Evolutionary conservation across 306 rosid species (phyloP).

Genomic region (Dicorynia guianensis): DNA sequence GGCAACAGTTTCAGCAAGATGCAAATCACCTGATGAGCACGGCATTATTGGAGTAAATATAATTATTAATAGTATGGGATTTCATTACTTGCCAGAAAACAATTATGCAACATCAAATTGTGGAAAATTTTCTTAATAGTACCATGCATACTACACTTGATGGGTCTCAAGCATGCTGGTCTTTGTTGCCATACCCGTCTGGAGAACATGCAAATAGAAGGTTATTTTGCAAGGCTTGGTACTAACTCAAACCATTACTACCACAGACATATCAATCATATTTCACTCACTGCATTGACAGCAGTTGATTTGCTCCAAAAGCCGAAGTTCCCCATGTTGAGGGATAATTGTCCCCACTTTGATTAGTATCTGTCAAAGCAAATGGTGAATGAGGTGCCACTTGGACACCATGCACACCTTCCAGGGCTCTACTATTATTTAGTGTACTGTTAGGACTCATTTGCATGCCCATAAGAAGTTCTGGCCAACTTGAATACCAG

Average conservation of each 20-base stretch:
- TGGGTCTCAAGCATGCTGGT: slow-evolving; percentile 83
- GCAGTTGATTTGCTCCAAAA: slow-evolving; percentile 57
- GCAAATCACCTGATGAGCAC: slow-evolving; percentile 68
- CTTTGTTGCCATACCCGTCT: slow-evolving; percentile 85
- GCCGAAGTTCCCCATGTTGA: slow-evolving; percentile 52
- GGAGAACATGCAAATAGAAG: slow-evolving; percentile 43
- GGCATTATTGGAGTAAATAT: slow-evolving; percentile 4
- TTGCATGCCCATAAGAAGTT: slow-evolving; percentile 35
- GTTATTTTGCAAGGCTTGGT: slow-evolving; percentile 28
- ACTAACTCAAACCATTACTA: slow-evolving; percentile 2
- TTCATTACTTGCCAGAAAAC: slow-evolving; percentile 24
- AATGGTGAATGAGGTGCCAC: slow-evolving; percentile 69
- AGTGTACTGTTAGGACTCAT: slow-evolving; percentile 59
- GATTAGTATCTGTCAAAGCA: slow-evolving; percentile 56
- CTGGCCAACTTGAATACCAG: slow-evolving; percentile 61
- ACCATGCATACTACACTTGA: slow-evolving; percentile 75
- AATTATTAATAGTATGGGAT: slow-evolving; percentile 20
- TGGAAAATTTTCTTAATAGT: slow-evolving; percentile 33
- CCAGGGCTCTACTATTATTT: slow-evolving; percentile 62
- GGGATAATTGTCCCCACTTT: slow-evolving; percentile 47
- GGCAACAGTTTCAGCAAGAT: slow-evolving; percentile 72
- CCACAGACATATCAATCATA: slow-evolving; percentile 10
- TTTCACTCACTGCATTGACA: slow-evolving; percentile 85
- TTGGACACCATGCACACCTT: slow-evolving; percentile 81
- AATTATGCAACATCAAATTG: slow-evolving; percentile 17